A percentile compares a stretch with the other conserved stretches of the same genome.
Conservation (phyloP, 2,329 filamentous ascomycete genomes). For the Diplodia scrobiculata region DNA sequence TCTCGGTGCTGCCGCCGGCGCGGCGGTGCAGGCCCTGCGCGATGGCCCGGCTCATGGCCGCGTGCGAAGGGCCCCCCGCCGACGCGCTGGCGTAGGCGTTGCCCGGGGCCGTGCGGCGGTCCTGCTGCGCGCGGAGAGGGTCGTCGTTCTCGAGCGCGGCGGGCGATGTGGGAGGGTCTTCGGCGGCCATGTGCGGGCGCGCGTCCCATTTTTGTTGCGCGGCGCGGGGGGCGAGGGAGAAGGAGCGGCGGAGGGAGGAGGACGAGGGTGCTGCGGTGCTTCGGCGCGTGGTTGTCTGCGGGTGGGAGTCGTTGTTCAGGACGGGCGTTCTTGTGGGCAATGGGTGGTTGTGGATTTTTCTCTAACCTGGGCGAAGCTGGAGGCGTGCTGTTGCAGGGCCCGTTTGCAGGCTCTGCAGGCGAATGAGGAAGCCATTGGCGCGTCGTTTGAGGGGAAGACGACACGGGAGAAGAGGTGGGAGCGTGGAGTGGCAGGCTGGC, state of each 20-base stretch:
- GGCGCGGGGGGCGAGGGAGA: not conserved
- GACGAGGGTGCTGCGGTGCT: conserved; percentile 30
- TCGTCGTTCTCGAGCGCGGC: conserved; percentile 30
- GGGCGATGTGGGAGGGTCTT: not conserved
- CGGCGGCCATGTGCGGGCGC: not conserved
- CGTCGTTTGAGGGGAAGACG: not conserved
- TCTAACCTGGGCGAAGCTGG: conserved; percentile 24
- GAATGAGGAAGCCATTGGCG: conserved; percentile 43
- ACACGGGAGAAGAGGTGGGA: not conserved
- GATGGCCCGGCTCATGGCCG: conserved; percentile 30
- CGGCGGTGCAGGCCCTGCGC: conserved; percentile 40
- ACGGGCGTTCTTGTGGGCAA: not conserved
- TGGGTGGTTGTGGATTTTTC: conserved; percentile 30
- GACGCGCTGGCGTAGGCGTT: conserved; percentile 1
- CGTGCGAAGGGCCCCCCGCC: conserved; percentile 13
- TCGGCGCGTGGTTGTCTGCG: not conserved
- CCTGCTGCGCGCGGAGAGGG: conserved; percentile 28
- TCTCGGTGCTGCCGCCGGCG: conserved; percentile 52
- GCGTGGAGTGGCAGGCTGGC: conserved; percentile 22
- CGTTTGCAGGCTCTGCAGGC: conserved; percentile 43
- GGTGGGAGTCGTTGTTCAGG: not conserved
- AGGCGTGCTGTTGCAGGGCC: conserved; percentile 33
- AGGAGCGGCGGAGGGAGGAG: not conserved
- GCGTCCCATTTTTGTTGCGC: not conserved
- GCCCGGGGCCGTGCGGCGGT: conserved; percentile 26